Evolutionary conservation across 139 green algal genomes (phyloP), one percentile per base, ranked within the genome.

Genomic region (Spirogloea muscicola): DNA sequence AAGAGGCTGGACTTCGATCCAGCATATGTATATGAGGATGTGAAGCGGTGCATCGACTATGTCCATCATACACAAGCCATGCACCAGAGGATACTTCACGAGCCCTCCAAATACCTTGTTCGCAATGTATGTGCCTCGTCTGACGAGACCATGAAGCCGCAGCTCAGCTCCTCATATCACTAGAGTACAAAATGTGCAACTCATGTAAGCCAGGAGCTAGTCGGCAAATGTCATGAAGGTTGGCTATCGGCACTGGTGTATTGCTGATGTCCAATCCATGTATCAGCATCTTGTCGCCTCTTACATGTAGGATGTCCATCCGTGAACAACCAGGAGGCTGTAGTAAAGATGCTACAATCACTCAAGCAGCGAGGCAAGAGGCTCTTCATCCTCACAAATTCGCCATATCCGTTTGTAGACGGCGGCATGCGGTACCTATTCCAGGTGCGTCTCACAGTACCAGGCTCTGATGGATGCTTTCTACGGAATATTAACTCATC

Each of bases 361-460:
- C 43, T 76, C 13, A 27, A 34, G 29, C 10, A 44, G 37, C 2
- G 9, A 3, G 49, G 49, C 27, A 76, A 76, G 49, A 52, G 66
- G 16, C 49, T 76, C 31, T 68, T 76, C 31, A 41, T 76, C n/a
- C 31, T 76, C 9, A 76, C 68, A 42, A 76, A 76, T 43, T 76
- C 68, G 21, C 49, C 68, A 13, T 76, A 57, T 36, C 40, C 49
- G 34, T 76, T 76, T 51, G 68, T 79, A 6, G 70, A 79, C 49
- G 58, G 70, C 36, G 70, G 70, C 39, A 79, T 79, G 70, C 13
- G 58, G 5, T 70, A 71, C 49, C 57, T 79, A 7, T 79, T 79
- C 33, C 21, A 68, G 68, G 68, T 76, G 21, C 10, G 57, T 4
- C n/a, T n/a, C n/a, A n/a, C n/a, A n/a, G n/a, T n/a, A n/a, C n/a